Evolutionary conservation across 2,329 filamentous ascomycete genomes (phyloP), one percentile per base, ranked within the genome.

Genomic region (Calcarisporium arbuscula): DNA sequence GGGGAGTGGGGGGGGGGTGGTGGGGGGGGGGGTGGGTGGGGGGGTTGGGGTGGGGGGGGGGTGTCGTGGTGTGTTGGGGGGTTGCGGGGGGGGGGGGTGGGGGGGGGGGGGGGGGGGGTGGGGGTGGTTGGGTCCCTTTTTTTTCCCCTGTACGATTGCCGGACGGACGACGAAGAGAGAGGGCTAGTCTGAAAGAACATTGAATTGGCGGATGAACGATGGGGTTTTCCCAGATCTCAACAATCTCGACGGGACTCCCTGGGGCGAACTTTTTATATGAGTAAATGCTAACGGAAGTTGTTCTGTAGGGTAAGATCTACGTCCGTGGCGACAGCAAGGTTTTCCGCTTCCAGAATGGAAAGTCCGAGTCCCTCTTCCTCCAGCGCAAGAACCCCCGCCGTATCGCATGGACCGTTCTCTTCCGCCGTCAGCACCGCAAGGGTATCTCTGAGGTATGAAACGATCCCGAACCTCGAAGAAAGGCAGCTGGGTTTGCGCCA

Each of bases 301-400:
- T 46, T 39, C 34, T 60, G 62, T 65, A 96, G 92, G 92, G 92
- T 77, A 96, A 96, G 80, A 85, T 98, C 76, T 98, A 90, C 77
- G 77, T 98, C 80, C 88, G 92, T 72, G 89, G 90, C 66, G 92
- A 98, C 80, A 94, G 85, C 88, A 98, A 96, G 80, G 82, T 96
- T 79, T 98, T 98, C 85, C 89, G 92, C 67, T 98, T 98, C 85
- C 88, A 95, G 74, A 95, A 94, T 74, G 88, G 92, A 77, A 98
- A 98, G 78, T 90, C 87, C 72, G 92, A 98, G 77, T 95, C 88
- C 54, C 86, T 98, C 55, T 98, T 98, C 82, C 86, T 96, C 58
- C 92, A 98, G 81, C 90, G 92, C 80, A 98, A 98, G 87, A 98
- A 98, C 82, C 92, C 92, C 67, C 90, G 92, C 71, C 88, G 90